These are phyloP conservation scores for Carallia brachiata DNA, from an alignment of 345 rosid genomes.

Conservation along the genomic window DNA sequence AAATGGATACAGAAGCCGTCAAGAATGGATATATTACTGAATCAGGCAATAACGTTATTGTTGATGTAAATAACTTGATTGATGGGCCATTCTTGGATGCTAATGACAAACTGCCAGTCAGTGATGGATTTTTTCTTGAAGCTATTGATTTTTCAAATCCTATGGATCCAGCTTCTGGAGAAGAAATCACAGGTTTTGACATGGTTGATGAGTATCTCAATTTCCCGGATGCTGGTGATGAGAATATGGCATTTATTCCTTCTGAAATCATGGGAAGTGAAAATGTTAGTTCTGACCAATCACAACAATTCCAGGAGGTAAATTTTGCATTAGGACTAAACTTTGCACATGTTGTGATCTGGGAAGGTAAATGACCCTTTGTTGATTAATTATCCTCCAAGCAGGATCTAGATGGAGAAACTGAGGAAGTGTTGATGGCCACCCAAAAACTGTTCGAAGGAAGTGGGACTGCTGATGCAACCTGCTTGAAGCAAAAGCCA, in stretches of 20 bases:
- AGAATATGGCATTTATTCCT: slow-evolving; percentile 50
- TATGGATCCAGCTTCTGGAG: slow-evolving; percentile 36
- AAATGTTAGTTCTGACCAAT: slow-evolving; percentile 25
- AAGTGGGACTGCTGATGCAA: slow-evolving; percentile 36
- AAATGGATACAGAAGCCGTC: slow-evolving; percentile 29
- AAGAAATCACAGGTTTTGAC: slow-evolving; percentile 37
- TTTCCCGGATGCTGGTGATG: slow-evolving; percentile 60
- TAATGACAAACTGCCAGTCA: slow-evolving; percentile 30
- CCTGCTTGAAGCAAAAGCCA: slow-evolving; percentile 51
- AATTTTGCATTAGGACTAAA: background rate
- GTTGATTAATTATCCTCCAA: too few species aligned
- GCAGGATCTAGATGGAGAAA: slow-evolving; percentile 46
- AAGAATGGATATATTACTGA: slow-evolving; percentile 42
- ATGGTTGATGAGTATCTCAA: slow-evolving; percentile 64
- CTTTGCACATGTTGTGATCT: too few species aligned
- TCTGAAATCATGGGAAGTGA: slow-evolving; percentile 42
- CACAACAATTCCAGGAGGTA: slow-evolving; percentile 36
- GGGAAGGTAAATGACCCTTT: too few species aligned
- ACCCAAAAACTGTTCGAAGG: slow-evolving; percentile 34
- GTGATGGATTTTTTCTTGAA: slow-evolving; percentile 57
- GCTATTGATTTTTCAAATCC: slow-evolving; percentile 61
- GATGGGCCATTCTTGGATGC: slow-evolving; percentile 51
- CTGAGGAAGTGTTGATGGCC: slow-evolving; percentile 33
- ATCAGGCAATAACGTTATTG: slow-evolving; percentile 35
- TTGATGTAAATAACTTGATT: slow-evolving; percentile 31